Base-by-base conservation (phyloP, 257 asterid genomes). In the Catharanthus roseus region DNA sequence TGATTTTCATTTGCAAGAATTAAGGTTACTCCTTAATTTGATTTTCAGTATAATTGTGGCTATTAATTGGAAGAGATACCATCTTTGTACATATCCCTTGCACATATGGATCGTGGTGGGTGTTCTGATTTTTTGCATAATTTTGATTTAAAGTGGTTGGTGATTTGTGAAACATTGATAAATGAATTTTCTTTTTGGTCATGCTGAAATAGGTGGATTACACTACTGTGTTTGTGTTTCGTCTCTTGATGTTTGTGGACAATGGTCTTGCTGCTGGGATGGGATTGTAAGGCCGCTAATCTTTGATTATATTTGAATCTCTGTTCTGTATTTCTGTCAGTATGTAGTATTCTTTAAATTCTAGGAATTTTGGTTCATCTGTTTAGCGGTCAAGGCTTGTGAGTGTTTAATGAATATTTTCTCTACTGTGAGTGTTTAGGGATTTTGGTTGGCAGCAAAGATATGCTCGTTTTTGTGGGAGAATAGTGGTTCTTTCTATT, bases 21-120 rank as follows among this genome's bases (percentile, higher is more conserved):
- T 72, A 74, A 33, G 69, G 72, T 63, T 41, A 7, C 67, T 71
- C 86, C 83, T 85, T 83, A 74, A 85, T 44, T 72, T 77, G 36
- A 41, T 47, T 50, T 33, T 64, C 77, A 89, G 98, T 84, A 83
- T 91, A 18, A 91, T 93, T 77, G 97, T 93, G 69, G 96, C 87
- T 19, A 82, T 93, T 79, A 93, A 87, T 83, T 93, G 99, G 99
- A 80, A 84, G 82, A 76, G 86, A 56, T 91, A 93, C 81, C 95
- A 89, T 75, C 82, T 79, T 0, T 93, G 99, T 80, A 72, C 83
- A 15, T 70, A 85, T 71, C 97, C 97, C 0, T 77, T 93, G 91
- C 97, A 93, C 86, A 91, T 91, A 83, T 93, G 97, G 99, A 91
- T 86, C 12, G 97, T 93, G 95, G 99, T 93, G 60, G 77, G 98